Evolutionary conservation across 2,329 filamentous ascomycete species (phyloP).

Genomic region (Paracorniculantispora psalliotae): DNA sequence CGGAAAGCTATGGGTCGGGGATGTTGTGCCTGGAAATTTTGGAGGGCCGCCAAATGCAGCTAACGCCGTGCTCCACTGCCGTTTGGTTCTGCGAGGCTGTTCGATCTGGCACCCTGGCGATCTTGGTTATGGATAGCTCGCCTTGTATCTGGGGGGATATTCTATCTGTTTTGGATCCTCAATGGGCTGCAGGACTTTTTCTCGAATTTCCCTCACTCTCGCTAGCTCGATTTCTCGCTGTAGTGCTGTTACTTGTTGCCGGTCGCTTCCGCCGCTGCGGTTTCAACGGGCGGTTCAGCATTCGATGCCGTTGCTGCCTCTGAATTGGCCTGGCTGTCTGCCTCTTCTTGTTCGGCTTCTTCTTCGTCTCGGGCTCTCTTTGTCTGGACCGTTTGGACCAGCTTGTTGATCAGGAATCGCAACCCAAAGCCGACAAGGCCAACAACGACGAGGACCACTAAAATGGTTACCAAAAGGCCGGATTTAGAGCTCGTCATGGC

Average conservation of each 20-base stretch:
- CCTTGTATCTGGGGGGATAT: too few relatives aligned
- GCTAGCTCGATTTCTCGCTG: neutral
- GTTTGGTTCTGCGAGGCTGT: neutral
- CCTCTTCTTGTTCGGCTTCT: neutral
- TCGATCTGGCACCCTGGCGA: neutral
- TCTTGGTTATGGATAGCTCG: neutral
- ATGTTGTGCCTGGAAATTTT: slow-evolving; percentile 10
- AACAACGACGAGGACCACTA: slow-evolving; percentile 1
- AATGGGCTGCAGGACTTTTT: neutral
- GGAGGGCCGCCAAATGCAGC: neutral
- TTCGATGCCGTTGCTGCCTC: neutral
- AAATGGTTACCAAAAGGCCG: slow-evolving; percentile 6
- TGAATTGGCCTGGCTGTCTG: neutral
- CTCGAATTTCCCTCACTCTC: too few relatives aligned
- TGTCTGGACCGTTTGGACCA: neutral
- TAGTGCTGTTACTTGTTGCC: neutral
- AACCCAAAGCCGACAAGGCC: neutral
- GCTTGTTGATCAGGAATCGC: neutral
- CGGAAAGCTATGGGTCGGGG: neutral
- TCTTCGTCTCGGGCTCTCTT: slow-evolving; percentile 6
- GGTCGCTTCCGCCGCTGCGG: neutral
- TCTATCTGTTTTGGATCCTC: neutral
- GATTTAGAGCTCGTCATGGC: slow-evolving; percentile 7
- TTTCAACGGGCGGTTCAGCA: neutral
- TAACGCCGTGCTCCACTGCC: slow-evolving; percentile 1